Base-by-base conservation (phyloP, 2,329 filamentous ascomycete species). In the Clarireedia hainanense region DNA sequence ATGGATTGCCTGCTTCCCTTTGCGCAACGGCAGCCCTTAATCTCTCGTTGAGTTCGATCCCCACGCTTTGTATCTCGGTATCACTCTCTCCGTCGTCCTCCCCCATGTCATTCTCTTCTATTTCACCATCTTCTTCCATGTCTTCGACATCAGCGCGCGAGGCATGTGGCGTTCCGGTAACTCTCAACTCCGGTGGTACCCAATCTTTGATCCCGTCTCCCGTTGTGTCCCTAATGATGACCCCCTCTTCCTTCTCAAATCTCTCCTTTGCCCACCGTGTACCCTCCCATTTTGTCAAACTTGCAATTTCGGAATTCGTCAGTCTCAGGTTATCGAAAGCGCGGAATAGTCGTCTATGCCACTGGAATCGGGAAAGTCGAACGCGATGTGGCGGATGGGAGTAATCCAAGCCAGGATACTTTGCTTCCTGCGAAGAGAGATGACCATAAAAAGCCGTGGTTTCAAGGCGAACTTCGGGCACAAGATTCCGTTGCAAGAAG, bases 391-490 rank as follows among this genome's bases (percentile, higher is more conserved):
- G 86, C 24, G 73, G 75, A 67, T 88, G 77, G 58, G 80, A 83
- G 74, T 92, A 92, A 75, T 92, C 88, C 55, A 92, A 80, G 30
- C 88, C 88, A 0, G 88, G 88, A 63, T 91, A 91, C 64, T 89
- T 88, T 62, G 88, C 87, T 74, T 92, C 88, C 63, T 86, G 81
- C 26, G 85, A 89, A 67, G 89, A 84, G 61, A 91, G 80, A 66
- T 88, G 85, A 63, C 88, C 88, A 71, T 89, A 91, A 73, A 89
- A 91, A 51, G 84, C 67, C 57, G 68, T 66, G 1, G 88, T 89
- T 70, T 91, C 88, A 67, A 88, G 84, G 57, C 88, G 85, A 57
- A 91, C 87, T 74, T 91, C 88, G 61, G 68, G 67, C 50, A 91
- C 85, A 49, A 91, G 80, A 69, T 83, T 80, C 58, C 85, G 81